These are phyloP conservation scores for Aaosphaeria pasadenensis DNA, from an alignment of 2,329 filamentous ascomycete species.

Conservation along the genomic window DNA sequence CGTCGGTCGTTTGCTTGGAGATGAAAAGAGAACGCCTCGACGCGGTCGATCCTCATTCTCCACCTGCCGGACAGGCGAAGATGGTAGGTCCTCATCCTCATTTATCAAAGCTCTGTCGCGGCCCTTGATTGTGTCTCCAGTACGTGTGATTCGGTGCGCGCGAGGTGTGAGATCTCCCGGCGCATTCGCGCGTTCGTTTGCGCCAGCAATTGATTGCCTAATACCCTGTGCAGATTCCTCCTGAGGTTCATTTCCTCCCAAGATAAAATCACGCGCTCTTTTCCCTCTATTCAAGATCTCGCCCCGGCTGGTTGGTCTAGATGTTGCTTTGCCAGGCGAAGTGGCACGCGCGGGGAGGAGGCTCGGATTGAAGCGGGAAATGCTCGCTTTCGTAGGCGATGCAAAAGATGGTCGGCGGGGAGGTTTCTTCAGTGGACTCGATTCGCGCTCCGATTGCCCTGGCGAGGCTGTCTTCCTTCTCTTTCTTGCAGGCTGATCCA, in stretches of 20 bases:
- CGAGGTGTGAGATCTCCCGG: background rate
- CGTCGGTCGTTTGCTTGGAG: conserved; percentile 28
- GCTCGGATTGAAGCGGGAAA: conserved; percentile 37
- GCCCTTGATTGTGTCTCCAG: background rate
- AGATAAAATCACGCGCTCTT: conserved; percentile 16
- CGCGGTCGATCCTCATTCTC: conserved; percentile 17
- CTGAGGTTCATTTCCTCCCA: conserved; percentile 10
- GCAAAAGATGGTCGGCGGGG: conserved; percentile 35
- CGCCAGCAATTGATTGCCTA: background rate
- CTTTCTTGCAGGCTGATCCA: conserved; percentile 34
- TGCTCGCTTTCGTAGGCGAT: conserved; percentile 40
- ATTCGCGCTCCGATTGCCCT: conserved; percentile 8
- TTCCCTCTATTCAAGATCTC: conserved; percentile 14
- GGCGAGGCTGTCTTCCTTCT: conserved; percentile 32
- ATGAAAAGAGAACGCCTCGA: conserved; percentile 24
- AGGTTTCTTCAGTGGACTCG: conserved; percentile 18
- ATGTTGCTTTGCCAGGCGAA: conserved; percentile 8
- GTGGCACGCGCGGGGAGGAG: conserved; percentile 17
- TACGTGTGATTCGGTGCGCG: background rate
- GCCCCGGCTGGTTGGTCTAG: conserved; percentile 9
- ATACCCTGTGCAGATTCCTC: background rate
- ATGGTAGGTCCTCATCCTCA: conserved; percentile 16
- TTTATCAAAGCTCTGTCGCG: background rate
- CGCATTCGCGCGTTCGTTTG: background rate
- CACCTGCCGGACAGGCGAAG: conserved; percentile 13